Percentiles rank a stretch among this genome's conserved stretches.
These are phyloP conservation scores for Malassezia sympodialis DNA, from an alignment of 1,284 basidiomycete genomes.

Conservation along the genomic window DNA sequence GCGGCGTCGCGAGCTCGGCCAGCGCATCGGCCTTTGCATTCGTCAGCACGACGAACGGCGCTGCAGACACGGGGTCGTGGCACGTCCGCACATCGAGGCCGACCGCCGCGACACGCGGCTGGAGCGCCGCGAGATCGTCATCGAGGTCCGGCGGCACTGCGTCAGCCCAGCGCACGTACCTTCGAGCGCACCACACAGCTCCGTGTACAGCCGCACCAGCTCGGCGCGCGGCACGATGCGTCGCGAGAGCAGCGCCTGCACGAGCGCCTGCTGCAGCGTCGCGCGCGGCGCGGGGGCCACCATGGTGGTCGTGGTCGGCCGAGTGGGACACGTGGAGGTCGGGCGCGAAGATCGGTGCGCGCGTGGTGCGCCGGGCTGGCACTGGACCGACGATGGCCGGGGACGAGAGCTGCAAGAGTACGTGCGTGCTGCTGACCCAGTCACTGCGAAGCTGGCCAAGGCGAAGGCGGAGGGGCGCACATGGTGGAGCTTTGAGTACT, in stretches of 20 bases:
- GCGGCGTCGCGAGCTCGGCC: conserved; percentile 33
- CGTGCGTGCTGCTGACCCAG: conserved; percentile 7
- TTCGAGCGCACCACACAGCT: background rate
- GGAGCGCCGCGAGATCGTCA: conserved; percentile 4
- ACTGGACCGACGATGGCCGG: background rate
- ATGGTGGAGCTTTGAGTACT: conserved; percentile 71
- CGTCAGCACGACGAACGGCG: conserved; percentile 24
- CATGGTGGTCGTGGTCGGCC: conserved; percentile 7
- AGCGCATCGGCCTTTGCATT: conserved; percentile 34
- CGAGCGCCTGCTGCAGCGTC: conserved; percentile 12
- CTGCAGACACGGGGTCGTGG: conserved; percentile 22
- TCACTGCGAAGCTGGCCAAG: conserved; percentile 46
- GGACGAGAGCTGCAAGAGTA: conserved; percentile 15
- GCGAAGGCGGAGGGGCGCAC: conserved; percentile 43
- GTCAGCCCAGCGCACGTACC: background rate
- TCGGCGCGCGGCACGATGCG: conserved; percentile 3
- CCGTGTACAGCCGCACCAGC: background rate
- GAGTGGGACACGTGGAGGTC: conserved; percentile 2
- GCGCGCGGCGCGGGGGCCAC: background rate
- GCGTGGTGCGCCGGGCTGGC: background rate
- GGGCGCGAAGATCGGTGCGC: background rate
- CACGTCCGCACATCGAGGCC: conserved; percentile 32
- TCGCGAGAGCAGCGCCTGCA: conserved; percentile 13
- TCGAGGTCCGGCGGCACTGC: background rate
- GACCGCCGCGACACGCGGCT: conserved; percentile 9